Percentiles rank a stretch among this genome's conserved stretches.
Conservation (phyloP, 208 protist species). For the Acanthamoeba divionensis region DNA sequence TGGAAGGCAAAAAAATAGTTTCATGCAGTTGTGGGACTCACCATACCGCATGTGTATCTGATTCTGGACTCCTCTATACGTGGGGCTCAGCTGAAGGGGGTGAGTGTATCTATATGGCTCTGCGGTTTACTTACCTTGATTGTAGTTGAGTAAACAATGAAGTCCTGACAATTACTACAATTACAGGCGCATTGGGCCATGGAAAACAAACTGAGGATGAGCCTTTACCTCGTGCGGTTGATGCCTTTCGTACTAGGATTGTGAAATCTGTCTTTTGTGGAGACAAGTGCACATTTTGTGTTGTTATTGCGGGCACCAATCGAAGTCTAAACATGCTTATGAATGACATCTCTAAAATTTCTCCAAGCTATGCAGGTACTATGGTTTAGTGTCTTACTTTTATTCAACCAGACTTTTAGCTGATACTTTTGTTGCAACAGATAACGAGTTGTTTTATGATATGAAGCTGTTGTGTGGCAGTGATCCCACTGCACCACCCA, state of each 20-base stretch:
- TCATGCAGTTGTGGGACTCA: not conserved
- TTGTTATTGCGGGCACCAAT: conserved; percentile 9
- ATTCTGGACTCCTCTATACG: conserved; percentile 16
- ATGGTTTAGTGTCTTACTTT: not conserved
- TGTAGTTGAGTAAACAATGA: not conserved
- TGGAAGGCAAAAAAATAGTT: conserved; percentile 28
- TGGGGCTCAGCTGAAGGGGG: too few relatives aligned
- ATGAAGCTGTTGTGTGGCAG: not conserved
- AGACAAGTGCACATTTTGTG: not conserved
- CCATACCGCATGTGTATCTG: not conserved
- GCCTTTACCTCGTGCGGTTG: not conserved
- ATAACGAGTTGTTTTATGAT: conserved; percentile 9
- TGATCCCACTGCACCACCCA: not conserved
- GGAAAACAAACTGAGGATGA: not conserved
- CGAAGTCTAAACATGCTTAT: not conserved
- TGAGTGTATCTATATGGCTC: too few relatives aligned
- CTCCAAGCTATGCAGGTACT: not conserved
- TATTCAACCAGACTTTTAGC: not conserved
- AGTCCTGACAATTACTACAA: not conserved
- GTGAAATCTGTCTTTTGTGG: not conserved
- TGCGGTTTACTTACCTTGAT: not conserved
- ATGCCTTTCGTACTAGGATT: not conserved
- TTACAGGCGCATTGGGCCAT: not conserved
- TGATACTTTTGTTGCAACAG: not conserved
- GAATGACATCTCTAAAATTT: not conserved